Percentiles rank a stretch among this genome's conserved stretches.
phyloP scores from a whole-genome alignment of 1,139 yeast genomes.

The Casaregolazyma lundiana region DNA sequence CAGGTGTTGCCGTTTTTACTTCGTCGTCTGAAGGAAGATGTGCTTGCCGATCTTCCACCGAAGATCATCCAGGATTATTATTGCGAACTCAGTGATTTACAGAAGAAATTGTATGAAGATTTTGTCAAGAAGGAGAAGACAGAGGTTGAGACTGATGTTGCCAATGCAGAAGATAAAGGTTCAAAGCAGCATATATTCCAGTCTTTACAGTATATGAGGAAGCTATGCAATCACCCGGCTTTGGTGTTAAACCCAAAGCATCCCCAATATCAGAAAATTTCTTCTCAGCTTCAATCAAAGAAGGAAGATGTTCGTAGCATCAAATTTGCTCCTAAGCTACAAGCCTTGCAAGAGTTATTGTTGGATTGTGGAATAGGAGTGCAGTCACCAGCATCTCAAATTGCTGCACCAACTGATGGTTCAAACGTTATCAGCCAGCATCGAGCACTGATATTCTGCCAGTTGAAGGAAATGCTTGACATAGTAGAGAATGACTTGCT shows the following conservation, averaged over 20 bases:
- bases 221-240: constrained; percentile 94
- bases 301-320: constrained; percentile 64
- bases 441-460: constrained; percentile 93
- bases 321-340: constrained; percentile 83
- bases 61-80: constrained; percentile 97
- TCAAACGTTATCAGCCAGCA: constrained; percentile 90
- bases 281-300: constrained; percentile 52
- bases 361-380: constrained; percentile 93
- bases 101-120: constrained; percentile 79
- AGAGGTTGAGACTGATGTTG: constrained; percentile 61
- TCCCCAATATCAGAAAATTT: constrained; percentile 73
- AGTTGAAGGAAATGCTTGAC: constrained; percentile 94
- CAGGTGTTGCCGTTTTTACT: constrained; percentile 95
- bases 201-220: constrained; percentile 95
- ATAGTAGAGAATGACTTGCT: constrained; percentile 89
- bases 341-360: constrained; percentile 75
- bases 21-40: constrained; percentile 95
- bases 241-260: constrained; percentile 81
- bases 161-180: constrained; percentile 41
- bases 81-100: constrained; percentile 90
- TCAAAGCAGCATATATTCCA: constrained; percentile 93
- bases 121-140: constrained; percentile 85
- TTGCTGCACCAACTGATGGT: constrained; percentile 38
- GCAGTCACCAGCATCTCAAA: constrained; percentile 26
- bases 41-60: constrained; percentile 92